These are phyloP conservation scores for Lolium perenne DNA, from an alignment of 176 grass and related monocot species.

Conservation along the genomic window DNA sequence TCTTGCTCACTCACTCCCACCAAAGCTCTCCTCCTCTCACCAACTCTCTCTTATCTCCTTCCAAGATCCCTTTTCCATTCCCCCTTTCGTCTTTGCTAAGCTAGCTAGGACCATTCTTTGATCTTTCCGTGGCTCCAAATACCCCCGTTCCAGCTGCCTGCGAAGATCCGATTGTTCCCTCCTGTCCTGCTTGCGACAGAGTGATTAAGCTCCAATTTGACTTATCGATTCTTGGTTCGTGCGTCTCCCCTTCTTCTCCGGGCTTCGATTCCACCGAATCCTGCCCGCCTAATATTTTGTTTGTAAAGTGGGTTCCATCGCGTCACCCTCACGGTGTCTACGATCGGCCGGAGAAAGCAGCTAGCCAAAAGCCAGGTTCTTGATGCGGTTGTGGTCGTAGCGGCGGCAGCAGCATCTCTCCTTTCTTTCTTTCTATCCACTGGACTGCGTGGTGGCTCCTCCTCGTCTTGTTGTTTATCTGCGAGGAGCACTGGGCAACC, in stretches of 20 bases:
- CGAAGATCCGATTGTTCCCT: constrained; percentile 34
- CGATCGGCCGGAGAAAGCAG: constrained; percentile 37
- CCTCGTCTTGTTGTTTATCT: constrained; percentile 37
- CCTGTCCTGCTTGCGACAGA: background rate
- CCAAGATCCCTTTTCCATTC: constrained; percentile 47
- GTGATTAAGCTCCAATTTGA: constrained; percentile 32
- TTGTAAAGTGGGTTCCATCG: constrained; percentile 72
- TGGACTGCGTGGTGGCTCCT: constrained; percentile 27
- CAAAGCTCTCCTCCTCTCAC: constrained; percentile 50
- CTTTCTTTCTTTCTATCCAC: background rate
- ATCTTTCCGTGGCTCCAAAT: constrained; percentile 48
- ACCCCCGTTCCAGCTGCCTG: constrained; percentile 45
- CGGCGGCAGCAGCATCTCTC: constrained; percentile 16
- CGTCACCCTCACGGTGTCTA: constrained; percentile 55
- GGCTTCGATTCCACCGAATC: constrained; percentile 76
- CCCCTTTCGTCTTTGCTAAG: background rate
- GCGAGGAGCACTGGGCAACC: constrained; percentile 45
- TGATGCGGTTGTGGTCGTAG: constrained; percentile 47
- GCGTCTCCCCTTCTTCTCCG: constrained; percentile 34
- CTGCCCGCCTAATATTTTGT: constrained; percentile 37
- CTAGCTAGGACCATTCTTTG: constrained; percentile 55
- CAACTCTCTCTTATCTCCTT: constrained; percentile 66
- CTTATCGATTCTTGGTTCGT: background rate
- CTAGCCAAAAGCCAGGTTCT: constrained; percentile 30
- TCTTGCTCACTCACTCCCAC: constrained; percentile 41